A percentile compares a stretch with the other conserved stretches of the same genome.
Conservation (phyloP, 2,329 filamentous ascomycete genomes). For the Fonsecaea multimorphosa region DNA sequence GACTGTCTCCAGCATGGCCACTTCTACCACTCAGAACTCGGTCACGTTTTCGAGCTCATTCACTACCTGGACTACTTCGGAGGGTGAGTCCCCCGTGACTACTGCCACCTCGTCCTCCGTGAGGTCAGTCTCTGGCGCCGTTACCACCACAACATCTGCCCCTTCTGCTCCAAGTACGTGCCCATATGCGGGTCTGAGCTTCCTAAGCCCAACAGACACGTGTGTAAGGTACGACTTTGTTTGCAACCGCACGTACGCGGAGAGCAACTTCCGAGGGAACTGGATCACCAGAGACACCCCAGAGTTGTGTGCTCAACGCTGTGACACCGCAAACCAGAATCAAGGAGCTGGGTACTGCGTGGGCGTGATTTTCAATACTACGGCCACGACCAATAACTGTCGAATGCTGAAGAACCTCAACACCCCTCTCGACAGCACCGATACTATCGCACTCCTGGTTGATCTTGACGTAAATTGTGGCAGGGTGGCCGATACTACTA, state of each 20-base stretch:
- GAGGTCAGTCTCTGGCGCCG: neutral
- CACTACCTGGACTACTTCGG: neutral
- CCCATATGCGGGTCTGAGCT: slow-evolving; percentile 6
- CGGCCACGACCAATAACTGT: slow-evolving; percentile 20
- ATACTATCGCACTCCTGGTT: slow-evolving; percentile 21
- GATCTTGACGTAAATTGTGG: slow-evolving; percentile 21
- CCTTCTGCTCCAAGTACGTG: slow-evolving; percentile 2
- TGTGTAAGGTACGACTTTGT: slow-evolving; percentile 39
- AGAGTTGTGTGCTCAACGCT: slow-evolving; percentile 21
- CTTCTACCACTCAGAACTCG: slow-evolving; percentile 4
- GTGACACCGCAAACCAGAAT: slow-evolving; percentile 23
- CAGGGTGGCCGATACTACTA: slow-evolving; percentile 4
- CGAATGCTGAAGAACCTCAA: slow-evolving; percentile 21
- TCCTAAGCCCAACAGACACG: slow-evolving; percentile 3
- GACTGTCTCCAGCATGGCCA: slow-evolving; percentile 6
- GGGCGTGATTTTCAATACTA: slow-evolving; percentile 28
- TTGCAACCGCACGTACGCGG: slow-evolving; percentile 58
- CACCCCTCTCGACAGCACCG: slow-evolving; percentile 1
- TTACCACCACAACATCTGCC: slow-evolving; percentile 13
- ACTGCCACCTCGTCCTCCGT: slow-evolving; percentile 8
- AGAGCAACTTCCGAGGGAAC: slow-evolving; percentile 50
- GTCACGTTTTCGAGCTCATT: neutral
- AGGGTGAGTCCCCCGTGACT: neutral
- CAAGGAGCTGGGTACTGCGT: slow-evolving; percentile 20
- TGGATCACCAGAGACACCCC: slow-evolving; percentile 14